These are phyloP conservation scores for Lactarius akahatsu DNA, from an alignment of 768 basidiomycete species.

Conservation along the genomic window DNA sequence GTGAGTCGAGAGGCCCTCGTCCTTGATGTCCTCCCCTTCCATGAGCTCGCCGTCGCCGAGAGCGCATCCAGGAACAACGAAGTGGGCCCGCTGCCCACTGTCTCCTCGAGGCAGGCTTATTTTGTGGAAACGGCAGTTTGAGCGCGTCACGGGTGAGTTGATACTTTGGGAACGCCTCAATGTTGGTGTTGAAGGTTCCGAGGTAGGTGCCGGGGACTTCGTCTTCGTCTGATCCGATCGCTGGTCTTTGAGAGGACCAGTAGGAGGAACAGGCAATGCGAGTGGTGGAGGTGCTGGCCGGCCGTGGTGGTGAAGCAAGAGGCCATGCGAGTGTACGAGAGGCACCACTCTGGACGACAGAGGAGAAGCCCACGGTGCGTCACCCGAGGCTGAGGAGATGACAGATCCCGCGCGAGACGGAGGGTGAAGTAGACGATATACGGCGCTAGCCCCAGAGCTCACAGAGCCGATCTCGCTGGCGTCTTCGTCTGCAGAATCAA, in stretches of 20 bases:
- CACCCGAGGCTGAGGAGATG: conserved; percentile 36
- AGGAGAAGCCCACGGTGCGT: conserved; percentile 32
- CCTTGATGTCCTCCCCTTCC: conserved; percentile 54
- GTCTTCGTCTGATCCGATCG: conserved; percentile 22
- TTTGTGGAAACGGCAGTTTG: conserved; percentile 67
- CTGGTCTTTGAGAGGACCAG: conserved; percentile 5
- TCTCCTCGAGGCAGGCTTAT: conserved; percentile 62
- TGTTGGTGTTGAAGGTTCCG: conserved; percentile 19
- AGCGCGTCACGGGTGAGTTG: conserved; percentile 59
- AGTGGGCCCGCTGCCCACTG: conserved; percentile 52
- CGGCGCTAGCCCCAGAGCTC: conserved; percentile 42
- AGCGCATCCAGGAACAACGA: conserved; percentile 69
- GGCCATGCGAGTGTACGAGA: conserved; percentile 34
- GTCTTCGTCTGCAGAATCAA: conserved; percentile 29
- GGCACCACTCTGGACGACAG: conserved; percentile 26
- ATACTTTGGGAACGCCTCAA: conserved; percentile 20
- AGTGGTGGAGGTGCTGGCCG: conserved; percentile 23
- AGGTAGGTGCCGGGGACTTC: conserved; percentile 12
- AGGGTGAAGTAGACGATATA: conserved; percentile 38
- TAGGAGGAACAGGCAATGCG: conserved; percentile 9
- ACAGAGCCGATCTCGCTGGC: conserved; percentile 35
- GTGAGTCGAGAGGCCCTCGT: conserved; percentile 55
- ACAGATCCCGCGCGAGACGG: conserved; percentile 48
- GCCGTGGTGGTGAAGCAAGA: conserved; percentile 35
- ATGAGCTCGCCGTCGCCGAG: conserved; percentile 57